A percentile compares a stretch with the other conserved stretches of the same genome.
These are phyloP conservation scores for Neurospora sp. DNA, from an alignment of 495 filamentous ascomycete genomes.

Conservation along the genomic window DNA sequence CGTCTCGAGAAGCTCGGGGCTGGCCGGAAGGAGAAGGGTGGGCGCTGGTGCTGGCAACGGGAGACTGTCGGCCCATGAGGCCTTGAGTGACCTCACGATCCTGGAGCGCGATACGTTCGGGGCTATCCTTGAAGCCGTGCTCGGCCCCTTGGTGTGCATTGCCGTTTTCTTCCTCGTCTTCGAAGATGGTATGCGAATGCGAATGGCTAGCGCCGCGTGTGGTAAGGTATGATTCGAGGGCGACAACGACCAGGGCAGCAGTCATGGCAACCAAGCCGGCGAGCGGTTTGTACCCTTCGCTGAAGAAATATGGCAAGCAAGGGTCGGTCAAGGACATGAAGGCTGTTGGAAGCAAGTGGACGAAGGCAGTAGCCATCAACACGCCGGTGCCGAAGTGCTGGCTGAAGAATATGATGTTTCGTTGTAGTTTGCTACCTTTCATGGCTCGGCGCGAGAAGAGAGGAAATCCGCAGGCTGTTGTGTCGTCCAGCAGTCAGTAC, in stretches of 20 bases:
- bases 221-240: conserved; percentile 68
- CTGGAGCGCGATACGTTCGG: conserved; percentile 1
- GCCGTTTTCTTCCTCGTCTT: conserved; percentile 23
- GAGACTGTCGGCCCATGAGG: neutral
- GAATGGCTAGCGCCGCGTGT: conserved; percentile 44
- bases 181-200: conserved; percentile 35
- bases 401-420: conserved; percentile 56
- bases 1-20: conserved; percentile 15
- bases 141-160: conserved; percentile 16
- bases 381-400: conserved; percentile 84
- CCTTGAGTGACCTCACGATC: neutral
- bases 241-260: conserved; percentile 62
- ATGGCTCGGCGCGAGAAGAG: conserved; percentile 43
- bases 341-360: conserved; percentile 74
- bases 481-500: conserved; percentile 1
- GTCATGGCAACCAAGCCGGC: conserved; percentile 71
- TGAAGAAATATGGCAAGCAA: conserved; percentile 70
- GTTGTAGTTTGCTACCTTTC: conserved; percentile 30
- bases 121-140: neutral
- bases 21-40: neutral
- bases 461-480: conserved; percentile 49
- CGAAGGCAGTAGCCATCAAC: conserved; percentile 81
- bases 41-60: neutral
- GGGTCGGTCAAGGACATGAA: conserved; percentile 71
- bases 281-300: conserved; percentile 60